Evolutionary conservation across 2,329 filamentous ascomycete genomes (phyloP), one percentile per base, ranked within the genome.

Genomic region (Aaosphaeria arxii): DNA sequence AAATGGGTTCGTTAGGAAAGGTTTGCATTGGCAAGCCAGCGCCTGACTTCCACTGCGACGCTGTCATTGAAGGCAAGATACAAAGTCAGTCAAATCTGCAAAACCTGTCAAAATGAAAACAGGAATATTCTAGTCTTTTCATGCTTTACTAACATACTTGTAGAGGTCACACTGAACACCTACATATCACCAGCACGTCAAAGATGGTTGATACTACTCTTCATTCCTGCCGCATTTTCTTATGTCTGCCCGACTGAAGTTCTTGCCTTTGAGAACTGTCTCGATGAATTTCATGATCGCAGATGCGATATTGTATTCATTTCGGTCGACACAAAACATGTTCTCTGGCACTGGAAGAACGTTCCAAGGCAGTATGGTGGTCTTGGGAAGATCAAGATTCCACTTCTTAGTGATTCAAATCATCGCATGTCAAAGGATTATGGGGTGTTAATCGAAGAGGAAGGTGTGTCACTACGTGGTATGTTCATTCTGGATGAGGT

Each of bases 201-300:
- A 35, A 31, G 51, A n/a, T 65, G 63, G 61, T 52, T 65, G n/a
- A 57, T 66, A 7, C 43, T 67, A 5, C 47, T 66, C 7, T 67
- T 66, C 46, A 65, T 64, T 6, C 62, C 64, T 5, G 59, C 59
- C 4, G 63, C 64, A 6, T 67, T 66, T 43, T 60, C 55, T 31
- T 67, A 63, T 41, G 61, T 67, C 4, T 67, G 64, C 30, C 63
- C 61, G 1, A 64, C 59, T 9, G 63, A 64, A 47, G 58, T 66
- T 7, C 56, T 64, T 11, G 61, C 61, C 3, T 67, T 64, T 44
- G 56, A 67, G 30, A 62, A 60, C 29, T 61, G 57, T 40, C 49
- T 59, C 2, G 57, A 63, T 11, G 60, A 64, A 32, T 66, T 66
- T 43, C 54, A 50, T 11, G 57, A 64, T 36, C 54, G 59, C 17